phyloP scores from a whole-genome alignment of 129 eudicot genomes.

The Flaveria trinervia region DNA sequence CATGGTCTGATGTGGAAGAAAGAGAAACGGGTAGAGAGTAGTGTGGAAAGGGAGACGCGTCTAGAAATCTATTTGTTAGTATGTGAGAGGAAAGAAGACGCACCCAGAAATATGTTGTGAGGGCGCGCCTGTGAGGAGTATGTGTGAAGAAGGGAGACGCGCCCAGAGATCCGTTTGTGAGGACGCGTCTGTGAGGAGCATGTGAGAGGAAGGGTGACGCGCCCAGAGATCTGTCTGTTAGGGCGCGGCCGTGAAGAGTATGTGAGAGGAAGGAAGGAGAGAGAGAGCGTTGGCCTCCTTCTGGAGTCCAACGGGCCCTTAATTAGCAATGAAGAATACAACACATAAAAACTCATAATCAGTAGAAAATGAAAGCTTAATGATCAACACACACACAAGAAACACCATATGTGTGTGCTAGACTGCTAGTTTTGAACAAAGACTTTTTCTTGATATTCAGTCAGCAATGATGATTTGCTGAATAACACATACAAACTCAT shows the following conservation, averaged over 20 bases:
- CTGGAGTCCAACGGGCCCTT: no score
- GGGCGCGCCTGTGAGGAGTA: background rate
- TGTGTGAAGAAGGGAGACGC: background rate
- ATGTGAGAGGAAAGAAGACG: no score
- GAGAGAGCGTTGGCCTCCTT: background rate
- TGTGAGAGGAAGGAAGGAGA: background rate
- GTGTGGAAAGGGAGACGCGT: no score
- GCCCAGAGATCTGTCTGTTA: background rate
- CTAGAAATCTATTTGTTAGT: no score
- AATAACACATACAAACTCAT: background rate
- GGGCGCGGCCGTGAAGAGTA: background rate
- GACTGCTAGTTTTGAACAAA: no score
- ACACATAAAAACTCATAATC: background rate
- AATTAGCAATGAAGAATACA: slow-evolving; percentile 24
- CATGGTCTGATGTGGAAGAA: background rate
- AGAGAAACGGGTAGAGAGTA: background rate
- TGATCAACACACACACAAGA: slow-evolving; percentile 22
- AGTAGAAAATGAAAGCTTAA: slow-evolving; percentile 8
- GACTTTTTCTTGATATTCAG: background rate
- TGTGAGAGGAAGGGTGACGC: background rate
- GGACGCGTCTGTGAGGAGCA: background rate
- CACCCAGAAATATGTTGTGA: no score
- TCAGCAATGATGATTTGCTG: background rate
- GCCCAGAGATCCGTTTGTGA: background rate
- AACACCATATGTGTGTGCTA: background rate